Conservation (phyloP, 352 stramenopile species). For the Globisporangium polare region DNA sequence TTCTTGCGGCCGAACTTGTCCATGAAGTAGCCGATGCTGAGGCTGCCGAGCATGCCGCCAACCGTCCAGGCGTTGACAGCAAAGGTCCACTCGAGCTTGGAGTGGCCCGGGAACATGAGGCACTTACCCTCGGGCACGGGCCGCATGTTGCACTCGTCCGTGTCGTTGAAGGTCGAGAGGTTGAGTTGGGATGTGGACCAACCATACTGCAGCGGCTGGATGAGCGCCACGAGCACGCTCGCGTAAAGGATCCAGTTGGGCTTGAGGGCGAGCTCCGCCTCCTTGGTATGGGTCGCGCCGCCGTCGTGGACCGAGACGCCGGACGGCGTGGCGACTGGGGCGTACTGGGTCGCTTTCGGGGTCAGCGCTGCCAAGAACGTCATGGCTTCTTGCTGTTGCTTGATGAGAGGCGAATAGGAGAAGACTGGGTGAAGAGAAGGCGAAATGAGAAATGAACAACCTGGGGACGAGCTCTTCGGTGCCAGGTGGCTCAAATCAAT, state of each 20-base stretch:
- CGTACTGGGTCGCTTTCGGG: too few species aligned
- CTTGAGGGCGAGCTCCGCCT: neutral
- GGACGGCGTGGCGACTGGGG: too few species aligned
- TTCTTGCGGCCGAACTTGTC: constrained; percentile 27
- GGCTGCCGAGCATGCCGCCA: constrained; percentile 37
- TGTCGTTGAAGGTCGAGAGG: constrained; percentile 32
- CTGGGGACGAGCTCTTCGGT: too few species aligned
- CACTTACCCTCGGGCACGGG: constrained; percentile 21
- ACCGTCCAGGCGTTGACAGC: constrained; percentile 37
- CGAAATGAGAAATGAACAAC: too few species aligned
- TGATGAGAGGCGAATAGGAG: too few species aligned
- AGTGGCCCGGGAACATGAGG: constrained; percentile 33
- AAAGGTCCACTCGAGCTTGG: constrained; percentile 32
- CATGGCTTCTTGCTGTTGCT: too few species aligned
- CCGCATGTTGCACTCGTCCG: constrained; percentile 24
- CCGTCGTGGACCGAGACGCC: too few species aligned
- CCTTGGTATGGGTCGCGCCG: too few species aligned
- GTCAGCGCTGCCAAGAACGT: too few species aligned
- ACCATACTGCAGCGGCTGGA: constrained; percentile 45
- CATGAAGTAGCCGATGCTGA: constrained; percentile 22
- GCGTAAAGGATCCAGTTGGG: constrained; percentile 39
- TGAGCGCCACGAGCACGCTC: constrained; percentile 40
- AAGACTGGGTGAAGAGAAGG: too few species aligned
- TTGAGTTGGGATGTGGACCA: constrained; percentile 67
- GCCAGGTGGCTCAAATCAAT: too few species aligned